Conservation (phyloP, 257 asterid species). For the Avicennia marina region DNA sequence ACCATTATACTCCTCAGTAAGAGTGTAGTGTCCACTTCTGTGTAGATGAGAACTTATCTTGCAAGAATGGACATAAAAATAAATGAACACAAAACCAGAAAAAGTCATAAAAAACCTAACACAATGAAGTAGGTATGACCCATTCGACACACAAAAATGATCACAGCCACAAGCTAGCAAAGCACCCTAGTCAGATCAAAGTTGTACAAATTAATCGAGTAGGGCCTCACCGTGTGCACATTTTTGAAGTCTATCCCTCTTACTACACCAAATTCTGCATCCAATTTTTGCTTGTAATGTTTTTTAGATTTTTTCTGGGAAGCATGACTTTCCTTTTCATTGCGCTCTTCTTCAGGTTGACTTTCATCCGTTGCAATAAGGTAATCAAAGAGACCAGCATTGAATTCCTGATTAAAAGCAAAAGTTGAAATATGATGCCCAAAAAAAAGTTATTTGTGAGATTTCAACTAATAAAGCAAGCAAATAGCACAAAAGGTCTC, state of each 20-base stretch:
- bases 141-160: neutral
- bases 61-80: no score
- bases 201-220: conserved; percentile 1
- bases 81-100: no score
- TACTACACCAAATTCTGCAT: conserved; percentile 93
- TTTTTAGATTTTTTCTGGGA: conserved; percentile 52
- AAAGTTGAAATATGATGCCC: conserved; percentile 10
- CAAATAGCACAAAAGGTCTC: neutral
- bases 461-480: neutral
- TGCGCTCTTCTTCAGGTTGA: conserved; percentile 44
- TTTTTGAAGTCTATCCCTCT: conserved; percentile 97
- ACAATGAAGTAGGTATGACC: neutral
- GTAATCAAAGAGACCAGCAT: conserved; percentile 94
- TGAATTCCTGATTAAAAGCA: conserved; percentile 62
- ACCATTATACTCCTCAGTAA: no score
- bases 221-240: conserved; percentile 71
- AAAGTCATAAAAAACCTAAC: neutral
- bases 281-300: conserved; percentile 57
- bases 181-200: conserved; percentile 1
- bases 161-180: neutral
- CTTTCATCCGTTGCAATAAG: conserved; percentile 78
- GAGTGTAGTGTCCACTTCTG: no score
- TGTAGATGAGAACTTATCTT: no score
- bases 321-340: conserved; percentile 35
- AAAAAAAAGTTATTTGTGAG: no score